Conservation (phyloP, 2,329 filamentous ascomycete species). For the Cladosporium sp. region DNA sequence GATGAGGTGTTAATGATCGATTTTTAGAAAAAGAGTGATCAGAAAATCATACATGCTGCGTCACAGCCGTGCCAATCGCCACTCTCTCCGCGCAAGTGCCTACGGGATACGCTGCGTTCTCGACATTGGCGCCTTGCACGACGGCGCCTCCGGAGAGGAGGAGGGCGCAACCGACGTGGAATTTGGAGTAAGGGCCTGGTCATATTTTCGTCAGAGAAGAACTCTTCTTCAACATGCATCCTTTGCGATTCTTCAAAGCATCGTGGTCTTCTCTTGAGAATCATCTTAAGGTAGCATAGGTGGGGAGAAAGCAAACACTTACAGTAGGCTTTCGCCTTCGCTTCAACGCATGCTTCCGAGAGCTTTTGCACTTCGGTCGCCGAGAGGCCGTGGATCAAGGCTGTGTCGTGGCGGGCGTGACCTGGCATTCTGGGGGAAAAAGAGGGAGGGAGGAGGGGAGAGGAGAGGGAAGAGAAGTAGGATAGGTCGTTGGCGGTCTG, state of each 20-base stretch:
- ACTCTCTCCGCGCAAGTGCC: constrained; percentile 94
- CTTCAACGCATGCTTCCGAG: constrained; percentile 58
- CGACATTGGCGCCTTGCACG: constrained; percentile 74
- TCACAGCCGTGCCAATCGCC: constrained; percentile 77
- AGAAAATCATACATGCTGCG: constrained; percentile 25
- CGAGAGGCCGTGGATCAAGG: constrained; percentile 52
- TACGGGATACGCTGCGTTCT: constrained; percentile 90
- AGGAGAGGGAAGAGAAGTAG: constrained; percentile 14
- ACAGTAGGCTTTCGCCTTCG: constrained; percentile 81
- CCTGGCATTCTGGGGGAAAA: constrained; percentile 33
- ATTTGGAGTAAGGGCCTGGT: constrained; percentile 81
- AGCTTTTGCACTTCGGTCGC: constrained; percentile 62
- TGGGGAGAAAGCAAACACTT: constrained; percentile 28
- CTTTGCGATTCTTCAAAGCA: too few relatives aligned
- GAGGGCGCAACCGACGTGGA: constrained; percentile 82
- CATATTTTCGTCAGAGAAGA: not conserved
- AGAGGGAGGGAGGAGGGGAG: constrained; percentile 19
- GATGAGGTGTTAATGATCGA: too few relatives aligned
- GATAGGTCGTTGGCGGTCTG: not conserved
- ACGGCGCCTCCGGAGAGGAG: constrained; percentile 54
- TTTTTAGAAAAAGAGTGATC: not conserved
- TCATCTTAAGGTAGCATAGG: too few relatives aligned
- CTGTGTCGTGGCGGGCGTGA: constrained; percentile 36
- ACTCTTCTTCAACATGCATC: not conserved
- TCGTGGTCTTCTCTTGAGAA: too few relatives aligned